These are phyloP conservation scores for Aspergillus fumigatiaffinis DNA, from an alignment of 2,329 filamentous ascomycete genomes.

Conservation along the genomic window DNA sequence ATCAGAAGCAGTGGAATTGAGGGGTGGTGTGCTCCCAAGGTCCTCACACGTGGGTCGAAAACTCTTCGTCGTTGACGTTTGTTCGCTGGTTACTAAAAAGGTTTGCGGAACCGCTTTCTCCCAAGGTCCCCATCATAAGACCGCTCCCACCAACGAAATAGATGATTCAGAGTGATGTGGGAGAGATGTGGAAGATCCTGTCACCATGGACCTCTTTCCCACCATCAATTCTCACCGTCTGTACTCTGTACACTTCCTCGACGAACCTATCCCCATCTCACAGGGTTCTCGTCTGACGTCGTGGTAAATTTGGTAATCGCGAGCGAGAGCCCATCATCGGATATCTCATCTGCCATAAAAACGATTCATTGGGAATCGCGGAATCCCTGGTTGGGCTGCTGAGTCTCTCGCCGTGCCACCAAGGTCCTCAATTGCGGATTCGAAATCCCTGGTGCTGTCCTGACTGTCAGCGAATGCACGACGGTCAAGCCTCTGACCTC, in stretches of 20 bases:
- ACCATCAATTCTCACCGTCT: neutral
- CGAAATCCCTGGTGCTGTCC: conserved; percentile 6
- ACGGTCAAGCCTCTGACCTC: conserved; percentile 2
- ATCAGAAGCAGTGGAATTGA: conserved; percentile 13
- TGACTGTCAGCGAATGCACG: conserved; percentile 5
- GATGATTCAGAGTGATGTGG: neutral
- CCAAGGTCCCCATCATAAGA: conserved; percentile 31
- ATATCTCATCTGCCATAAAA: neutral
- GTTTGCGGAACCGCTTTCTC: conserved; percentile 17
- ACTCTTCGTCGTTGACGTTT: neutral
- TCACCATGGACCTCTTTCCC: conserved; percentile 9
- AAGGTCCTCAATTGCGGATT: conserved; percentile 13
- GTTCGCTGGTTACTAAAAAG: conserved; percentile 13
- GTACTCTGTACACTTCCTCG: neutral
- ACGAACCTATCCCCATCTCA: neutral
- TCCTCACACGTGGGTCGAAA: conserved; percentile 22
- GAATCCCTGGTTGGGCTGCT: conserved; percentile 1
- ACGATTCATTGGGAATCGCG: neutral
- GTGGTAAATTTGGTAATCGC: neutral
- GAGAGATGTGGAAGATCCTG: neutral
- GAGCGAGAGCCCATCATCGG: neutral
- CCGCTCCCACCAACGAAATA: neutral
- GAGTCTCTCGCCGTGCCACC: conserved; percentile 7
- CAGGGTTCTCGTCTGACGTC: neutral
- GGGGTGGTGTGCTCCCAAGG: conserved; percentile 27